phyloP scores from a whole-genome alignment of 371 early-diverging fungal genomes.

The Actinomortierella wolfii region DNA sequence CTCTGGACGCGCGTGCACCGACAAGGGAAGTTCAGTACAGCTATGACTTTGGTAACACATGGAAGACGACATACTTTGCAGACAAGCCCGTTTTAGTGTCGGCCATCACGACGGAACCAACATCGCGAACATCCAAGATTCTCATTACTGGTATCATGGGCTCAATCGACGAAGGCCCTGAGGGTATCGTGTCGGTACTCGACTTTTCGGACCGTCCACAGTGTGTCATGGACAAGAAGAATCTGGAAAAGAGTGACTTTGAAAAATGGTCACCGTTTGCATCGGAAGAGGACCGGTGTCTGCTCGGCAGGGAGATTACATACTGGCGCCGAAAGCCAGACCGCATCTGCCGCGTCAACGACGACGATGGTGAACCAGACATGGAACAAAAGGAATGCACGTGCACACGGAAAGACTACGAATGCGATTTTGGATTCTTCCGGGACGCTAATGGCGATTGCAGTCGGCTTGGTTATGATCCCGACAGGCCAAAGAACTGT shows the following conservation, averaged over 20 bases:
- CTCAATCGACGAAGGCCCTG: conserved; percentile 9
- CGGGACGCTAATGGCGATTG: conserved; percentile 66
- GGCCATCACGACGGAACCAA: conserved; percentile 63
- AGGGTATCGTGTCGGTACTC: conserved; percentile 23
- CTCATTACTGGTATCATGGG: conserved; percentile 53
- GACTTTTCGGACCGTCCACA: conserved; percentile 30
- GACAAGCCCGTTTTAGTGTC: conserved; percentile 52
- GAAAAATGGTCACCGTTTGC: conserved; percentile 74
- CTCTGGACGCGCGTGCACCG: conserved; percentile 72
- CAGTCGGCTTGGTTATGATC: conserved; percentile 66
- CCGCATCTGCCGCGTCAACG: conserved; percentile 71
- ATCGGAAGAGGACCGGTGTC: conserved; percentile 46
- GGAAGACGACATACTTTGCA: conserved; percentile 58
- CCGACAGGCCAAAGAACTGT: conserved; percentile 69
- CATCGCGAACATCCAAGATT: conserved; percentile 61
- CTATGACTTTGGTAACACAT: conserved; percentile 55
- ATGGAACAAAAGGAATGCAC: conserved; percentile 57
- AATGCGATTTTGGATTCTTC: conserved; percentile 85
- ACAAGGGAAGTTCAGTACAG: conserved; percentile 66
- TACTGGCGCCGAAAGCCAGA: conserved; percentile 84
- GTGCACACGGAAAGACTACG: conserved; percentile 77
- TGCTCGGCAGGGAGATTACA: conserved; percentile 59
- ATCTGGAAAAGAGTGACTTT: conserved; percentile 71
- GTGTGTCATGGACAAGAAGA: conserved; percentile 48
- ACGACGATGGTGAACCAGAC: conserved; percentile 65